Evolutionary conservation across 164 flowering plant genomes (phyloP), one percentile per base, ranked within the genome.

Genomic region (Berberis thunbergii): DNA sequence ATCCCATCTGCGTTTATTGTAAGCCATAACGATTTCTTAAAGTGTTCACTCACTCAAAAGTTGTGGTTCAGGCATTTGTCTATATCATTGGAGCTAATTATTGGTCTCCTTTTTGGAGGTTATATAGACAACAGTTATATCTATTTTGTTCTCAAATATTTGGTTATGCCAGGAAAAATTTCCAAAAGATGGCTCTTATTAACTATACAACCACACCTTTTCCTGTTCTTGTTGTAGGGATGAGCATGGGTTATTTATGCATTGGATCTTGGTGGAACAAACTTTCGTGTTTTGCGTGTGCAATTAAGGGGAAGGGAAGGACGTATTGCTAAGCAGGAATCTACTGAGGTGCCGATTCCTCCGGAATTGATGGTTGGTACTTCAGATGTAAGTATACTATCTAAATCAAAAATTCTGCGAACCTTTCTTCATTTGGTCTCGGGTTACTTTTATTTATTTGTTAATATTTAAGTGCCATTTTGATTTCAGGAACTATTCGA

Each of bases 221-320:
- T 49, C 26, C 12, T 61, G 39, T 61, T 62, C 11, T 45, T 38
- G 57, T 63, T 68, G 5, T 70, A 93, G 98, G 70, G 83, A 88
- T 70, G 98, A 93, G 74, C 73, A 78, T n/a, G 98, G 97, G 9
- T 41, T 85, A 61, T 93, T 73, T 93, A 93, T 80, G 98, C 98
- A 4, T 73, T 93, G 75, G 98, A 93, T 65, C 97, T 93, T 63
- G 97, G 98, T 61, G 98, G 98, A 13, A 93, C 98, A 74, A 93
- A 93, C 72, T 93, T 93, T 75, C 94, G 98, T 41, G 97, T 93
- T 46, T 57, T 93, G 63, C 94, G 98, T 41, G 91, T 90, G 13
- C 88, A 78, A 10, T 71, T 93, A 70, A 92, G 95, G 52, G 98
- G 98, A 42, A 84, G 65, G 73, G 89, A 81, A 39, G 69, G 63